Conservation (phyloP, 2,329 filamentous ascomycete species). For the Aurifilum marmelostoma region DNA sequence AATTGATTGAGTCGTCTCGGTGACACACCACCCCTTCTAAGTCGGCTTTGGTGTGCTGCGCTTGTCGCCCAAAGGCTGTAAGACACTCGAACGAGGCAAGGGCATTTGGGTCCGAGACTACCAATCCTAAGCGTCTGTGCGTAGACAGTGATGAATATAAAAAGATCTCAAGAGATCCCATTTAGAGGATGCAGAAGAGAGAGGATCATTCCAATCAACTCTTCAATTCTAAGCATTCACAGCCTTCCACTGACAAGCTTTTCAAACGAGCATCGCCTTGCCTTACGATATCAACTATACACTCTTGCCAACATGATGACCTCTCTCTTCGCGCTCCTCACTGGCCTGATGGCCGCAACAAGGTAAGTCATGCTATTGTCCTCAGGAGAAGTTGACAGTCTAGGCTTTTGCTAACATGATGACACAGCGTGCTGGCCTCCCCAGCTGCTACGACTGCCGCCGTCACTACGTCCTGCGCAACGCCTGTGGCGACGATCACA, state of each 20-base stretch:
- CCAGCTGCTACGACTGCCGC: not conserved
- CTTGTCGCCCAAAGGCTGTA: not conserved
- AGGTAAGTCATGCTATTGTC: slow-evolving; percentile 2
- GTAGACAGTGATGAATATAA: slow-evolving; percentile 7
- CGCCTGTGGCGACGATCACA: slow-evolving; percentile 13
- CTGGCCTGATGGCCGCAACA: not conserved
- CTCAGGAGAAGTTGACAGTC: not conserved
- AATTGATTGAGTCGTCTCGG: not conserved
- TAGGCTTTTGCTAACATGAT: not conserved
- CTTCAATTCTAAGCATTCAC: not conserved
- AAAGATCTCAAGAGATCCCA: not conserved
- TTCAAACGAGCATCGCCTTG: not conserved
- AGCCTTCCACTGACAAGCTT: not conserved
- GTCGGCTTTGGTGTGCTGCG: not conserved
- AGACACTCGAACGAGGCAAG: slow-evolving; percentile 2
- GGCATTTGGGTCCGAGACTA: not conserved
- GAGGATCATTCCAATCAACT: not conserved
- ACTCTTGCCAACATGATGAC: not conserved
- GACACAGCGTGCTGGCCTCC: not conserved
- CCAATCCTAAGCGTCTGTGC: not conserved
- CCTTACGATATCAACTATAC: not conserved
- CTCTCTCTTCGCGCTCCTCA: not conserved
- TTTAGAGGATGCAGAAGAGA: not conserved
- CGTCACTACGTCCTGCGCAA: slow-evolving; percentile 14
- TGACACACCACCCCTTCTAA: not conserved